Percentiles rank a stretch among this genome's conserved stretches.
Conservation (phyloP, 2,329 filamentous ascomycete genomes). For the Macrophomina phaseolina region DNA sequence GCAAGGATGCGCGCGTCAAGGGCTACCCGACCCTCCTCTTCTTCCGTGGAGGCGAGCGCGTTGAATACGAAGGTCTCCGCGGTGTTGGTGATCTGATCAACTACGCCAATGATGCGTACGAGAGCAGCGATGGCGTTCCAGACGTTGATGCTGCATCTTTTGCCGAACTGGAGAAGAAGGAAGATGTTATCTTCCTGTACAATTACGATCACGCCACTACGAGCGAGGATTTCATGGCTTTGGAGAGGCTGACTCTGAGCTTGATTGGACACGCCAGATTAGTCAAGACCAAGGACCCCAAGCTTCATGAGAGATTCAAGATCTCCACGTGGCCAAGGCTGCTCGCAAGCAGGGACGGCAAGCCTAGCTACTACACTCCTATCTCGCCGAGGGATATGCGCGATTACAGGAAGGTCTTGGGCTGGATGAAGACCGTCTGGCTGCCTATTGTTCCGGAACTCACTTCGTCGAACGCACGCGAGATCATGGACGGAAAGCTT, state of each 20-base stretch:
- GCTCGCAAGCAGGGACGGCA: constrained; percentile 85
- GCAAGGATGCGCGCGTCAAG: constrained; percentile 82
- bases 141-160: constrained; percentile 81
- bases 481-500: constrained; percentile 93
- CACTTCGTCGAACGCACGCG: constrained; percentile 85
- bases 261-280: constrained; percentile 90
- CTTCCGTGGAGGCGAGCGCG: constrained; percentile 88
- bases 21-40: constrained; percentile 91
- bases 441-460: constrained; percentile 93
- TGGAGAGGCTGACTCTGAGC: constrained; percentile 84
- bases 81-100: constrained; percentile 88
- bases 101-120: constrained; percentile 85
- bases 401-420: constrained; percentile 77
- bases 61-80: constrained; percentile 90
- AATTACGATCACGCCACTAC: constrained; percentile 97
- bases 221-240: constrained; percentile 84
- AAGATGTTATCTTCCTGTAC: constrained; percentile 96
- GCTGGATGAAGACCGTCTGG: constrained; percentile 98
- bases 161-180: constrained; percentile 83
- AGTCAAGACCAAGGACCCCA: constrained; percentile 84
- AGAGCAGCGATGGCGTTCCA: constrained; percentile 75
- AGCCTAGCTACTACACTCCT: constrained; percentile 87
- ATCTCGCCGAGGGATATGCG: constrained; percentile 89
- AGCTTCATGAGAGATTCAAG: constrained; percentile 82
- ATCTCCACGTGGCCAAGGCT: constrained; percentile 97